Base-by-base conservation (phyloP, 192 early-diverging fungal species). In the Linnemannia elongata region DNA sequence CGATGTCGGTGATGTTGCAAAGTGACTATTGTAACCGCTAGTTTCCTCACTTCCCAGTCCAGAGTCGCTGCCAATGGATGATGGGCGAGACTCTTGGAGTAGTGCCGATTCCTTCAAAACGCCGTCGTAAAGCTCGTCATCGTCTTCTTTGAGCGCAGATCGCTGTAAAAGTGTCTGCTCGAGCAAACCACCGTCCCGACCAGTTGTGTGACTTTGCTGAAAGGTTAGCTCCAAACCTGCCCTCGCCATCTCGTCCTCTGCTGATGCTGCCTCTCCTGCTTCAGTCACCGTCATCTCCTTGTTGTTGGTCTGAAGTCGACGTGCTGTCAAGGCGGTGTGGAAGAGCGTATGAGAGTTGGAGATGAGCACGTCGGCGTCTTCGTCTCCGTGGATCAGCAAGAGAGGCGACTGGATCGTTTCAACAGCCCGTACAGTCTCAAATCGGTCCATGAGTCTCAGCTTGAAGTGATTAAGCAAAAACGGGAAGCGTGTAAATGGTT, bases 311-410 rank as follows among this genome's bases (percentile, higher is more conserved):
- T 82, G 68, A 13, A 88, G 69, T 54, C 81, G 72, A 42, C 82
- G 77, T 1, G 81, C 77, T 6, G 80, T 78, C 49, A 88, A 41
- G 27, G 79, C 79, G 0, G 81, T 81, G 33, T 88, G 82, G 39
- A 88, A 88, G 4, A 88, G 71, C 0, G 78, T 83, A 41, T 83
- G 82, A 0, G 87, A 88, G 69, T 83, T 80, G 6, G 87, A 83
- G 60, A 88, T 81, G 20, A 83, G 39, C 2, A 88, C 82, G 75
- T 88, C 87, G 12, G 78, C 76, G 47, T 88, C 87, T 42, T 88
- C 82, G 27, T 88, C 75, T 30, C 82, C 80, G 63, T 88, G 87
- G 55, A 88, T 83, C 36, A 88, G 39, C 41, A 88, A 54, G 17
- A 88, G 68, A 15, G 87, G 87, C 17, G 82, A 81, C 38, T 68